Percentiles rank a stretch among this genome's conserved stretches.
These are phyloP conservation scores for Collybia nuda DNA, from an alignment of 768 basidiomycete genomes.

Conservation along the genomic window DNA sequence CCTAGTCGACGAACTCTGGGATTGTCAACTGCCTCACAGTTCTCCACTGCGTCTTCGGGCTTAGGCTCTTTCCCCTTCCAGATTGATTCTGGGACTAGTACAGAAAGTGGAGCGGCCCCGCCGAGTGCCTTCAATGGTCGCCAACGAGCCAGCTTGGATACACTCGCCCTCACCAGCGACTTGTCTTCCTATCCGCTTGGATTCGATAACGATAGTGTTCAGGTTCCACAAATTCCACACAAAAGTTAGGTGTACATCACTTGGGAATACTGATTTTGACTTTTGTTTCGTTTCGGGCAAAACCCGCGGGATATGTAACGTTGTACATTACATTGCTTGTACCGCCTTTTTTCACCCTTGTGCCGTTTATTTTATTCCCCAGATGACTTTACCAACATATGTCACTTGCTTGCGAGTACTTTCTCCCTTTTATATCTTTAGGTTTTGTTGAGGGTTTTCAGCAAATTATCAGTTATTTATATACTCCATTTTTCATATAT, in stretches of 20 bases:
- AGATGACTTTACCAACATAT: background rate
- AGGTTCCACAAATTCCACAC: conserved; percentile 19
- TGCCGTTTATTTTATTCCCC: conserved; percentile 1
- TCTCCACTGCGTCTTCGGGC: conserved; percentile 79
- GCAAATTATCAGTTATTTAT: conserved; percentile 7
- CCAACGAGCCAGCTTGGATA: conserved; percentile 82
- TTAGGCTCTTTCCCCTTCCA: conserved; percentile 86
- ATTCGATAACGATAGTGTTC: conserved; percentile 56
- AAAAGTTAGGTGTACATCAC: conserved; percentile 10
- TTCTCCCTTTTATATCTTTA: background rate
- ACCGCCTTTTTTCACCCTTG: conserved; percentile 1
- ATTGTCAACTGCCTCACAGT: conserved; percentile 72
- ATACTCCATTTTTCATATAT: conserved; percentile 4
- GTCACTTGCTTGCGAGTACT: conserved; percentile 7
- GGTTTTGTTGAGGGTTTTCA: conserved; percentile 5
- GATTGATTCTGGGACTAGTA: conserved; percentile 59
- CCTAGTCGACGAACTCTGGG: conserved; percentile 65
- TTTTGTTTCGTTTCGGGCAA: conserved; percentile 10
- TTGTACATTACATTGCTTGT: conserved; percentile 13
- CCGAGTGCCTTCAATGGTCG: conserved; percentile 41
- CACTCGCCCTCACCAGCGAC: conserved; percentile 79
- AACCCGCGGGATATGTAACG: conserved; percentile 12
- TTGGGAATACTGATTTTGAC: background rate
- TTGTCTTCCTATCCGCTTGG: conserved; percentile 81
- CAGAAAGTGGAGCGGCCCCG: conserved; percentile 31